These are phyloP conservation scores for Fusarium redolens DNA, from an alignment of 2,329 filamentous ascomycete genomes.

Conservation along the genomic window DNA sequence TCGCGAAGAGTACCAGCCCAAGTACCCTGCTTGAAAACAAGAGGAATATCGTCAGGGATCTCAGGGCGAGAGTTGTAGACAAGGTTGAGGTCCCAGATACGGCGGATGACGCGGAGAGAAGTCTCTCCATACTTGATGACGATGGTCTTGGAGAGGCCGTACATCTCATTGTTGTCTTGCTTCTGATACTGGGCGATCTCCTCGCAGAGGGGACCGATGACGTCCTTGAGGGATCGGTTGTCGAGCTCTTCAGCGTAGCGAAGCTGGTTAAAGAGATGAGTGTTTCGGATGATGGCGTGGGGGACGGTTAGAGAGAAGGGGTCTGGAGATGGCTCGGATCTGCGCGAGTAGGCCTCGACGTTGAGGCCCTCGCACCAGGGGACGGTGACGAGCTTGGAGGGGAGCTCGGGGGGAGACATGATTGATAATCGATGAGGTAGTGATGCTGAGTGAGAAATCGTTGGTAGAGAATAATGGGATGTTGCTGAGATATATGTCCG, in stretches of 20 bases:
- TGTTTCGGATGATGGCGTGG: slow-evolving; percentile 20
- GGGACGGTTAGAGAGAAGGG: slow-evolving; percentile 19
- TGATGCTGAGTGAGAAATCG: background rate
- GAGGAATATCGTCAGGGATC: slow-evolving; percentile 16
- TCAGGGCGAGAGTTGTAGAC: slow-evolving; percentile 21
- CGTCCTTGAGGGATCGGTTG: slow-evolving; percentile 12
- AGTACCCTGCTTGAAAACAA: slow-evolving; percentile 10
- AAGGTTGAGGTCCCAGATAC: slow-evolving; percentile 37
- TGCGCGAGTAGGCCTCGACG: background rate
- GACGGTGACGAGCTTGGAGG: slow-evolving; percentile 25
- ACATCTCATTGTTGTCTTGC: slow-evolving; percentile 9
- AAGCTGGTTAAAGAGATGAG: slow-evolving; percentile 15
- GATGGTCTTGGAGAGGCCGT: slow-evolving; percentile 32
- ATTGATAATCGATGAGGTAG: background rate
- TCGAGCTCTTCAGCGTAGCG: background rate
- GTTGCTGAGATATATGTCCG: background rate
- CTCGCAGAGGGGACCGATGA: slow-evolving; percentile 14
- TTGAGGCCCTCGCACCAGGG: slow-evolving; percentile 10
- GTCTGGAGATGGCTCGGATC: background rate
- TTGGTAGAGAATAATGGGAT: background rate
- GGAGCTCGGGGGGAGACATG: slow-evolving; percentile 24
- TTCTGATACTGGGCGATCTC: slow-evolving; percentile 28
- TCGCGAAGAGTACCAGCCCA: slow-evolving; percentile 25
- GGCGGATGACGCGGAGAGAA: slow-evolving; percentile 26
- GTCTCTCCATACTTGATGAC: slow-evolving; percentile 38